Base-by-base conservation (phyloP, 2,329 filamentous ascomycete genomes). In the Fusarium sp. region DNA sequence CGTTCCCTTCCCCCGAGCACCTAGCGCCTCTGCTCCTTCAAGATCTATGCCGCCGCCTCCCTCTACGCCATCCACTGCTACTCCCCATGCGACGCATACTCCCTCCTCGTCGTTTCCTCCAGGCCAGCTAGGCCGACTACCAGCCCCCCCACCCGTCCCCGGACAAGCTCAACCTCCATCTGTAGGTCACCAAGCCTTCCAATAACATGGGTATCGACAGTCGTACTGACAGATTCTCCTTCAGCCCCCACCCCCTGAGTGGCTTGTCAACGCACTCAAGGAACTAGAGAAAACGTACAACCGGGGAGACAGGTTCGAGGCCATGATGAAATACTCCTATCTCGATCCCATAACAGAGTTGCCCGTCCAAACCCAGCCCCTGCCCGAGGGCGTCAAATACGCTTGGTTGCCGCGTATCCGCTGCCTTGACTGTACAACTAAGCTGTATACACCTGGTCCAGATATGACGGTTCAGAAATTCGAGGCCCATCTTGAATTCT, bases 361-460 rank as follows among this genome's bases (percentile, higher is more conserved):
- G 20, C 88, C 90, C 22, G 85, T 92, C 51, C 83, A 89, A 36
- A 85, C 84, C 38, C 83, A 86, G 44, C 83, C 85, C 17, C 81
- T 86, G 10, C 90, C 87, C 55, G 83, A 86, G 64, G 88, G 91
- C 66, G 84, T 93, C 65, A 92, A 91, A 74, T 93, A 91, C 72
- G 92, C 92, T 81, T 98, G 92, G 80, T 85, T 97, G 50, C 96
- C 96, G 10, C 87, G 96, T 51, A 98, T 99, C 68, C 88, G 93
- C 61, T 99, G 96, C 78, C 88, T 91, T 46, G 96, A 99, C 79
- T 98, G 96, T 78, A 93, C 94, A 0, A 94, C 93, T 31, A 98
- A 98, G 80, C 84, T 97, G 13, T 99, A 99, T 80, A 97, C 95
- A 0, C 93, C 95, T 0, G 93, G 94, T 0, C 94, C 95, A 0